Percentiles rank a stretch among this genome's conserved stretches.
These are phyloP conservation scores for Daldinia eschscholtzii DNA, from an alignment of 2,329 filamentous ascomycete genomes.

Conservation along the genomic window DNA sequence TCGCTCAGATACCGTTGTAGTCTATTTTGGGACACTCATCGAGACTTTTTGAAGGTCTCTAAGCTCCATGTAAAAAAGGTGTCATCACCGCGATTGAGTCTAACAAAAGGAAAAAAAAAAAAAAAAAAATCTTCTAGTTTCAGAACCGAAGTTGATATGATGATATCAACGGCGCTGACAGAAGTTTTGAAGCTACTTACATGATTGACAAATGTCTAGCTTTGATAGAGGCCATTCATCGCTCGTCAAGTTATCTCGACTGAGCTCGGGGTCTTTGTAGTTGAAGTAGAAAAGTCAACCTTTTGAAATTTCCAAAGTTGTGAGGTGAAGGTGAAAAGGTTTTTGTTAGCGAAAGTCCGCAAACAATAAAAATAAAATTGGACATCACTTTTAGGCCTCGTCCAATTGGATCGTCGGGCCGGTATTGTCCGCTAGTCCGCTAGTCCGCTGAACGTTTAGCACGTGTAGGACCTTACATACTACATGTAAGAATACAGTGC, in stretches of 20 bases:
- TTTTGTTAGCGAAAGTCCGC: constrained; percentile 24
- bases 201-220: constrained; percentile 4
- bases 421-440: constrained; percentile 20
- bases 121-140: constrained; percentile 6
- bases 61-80: constrained; percentile 64
- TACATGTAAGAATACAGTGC: neutral
- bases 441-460: constrained; percentile 9
- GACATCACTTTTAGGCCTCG: constrained; percentile 3
- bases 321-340: constrained; percentile 20
- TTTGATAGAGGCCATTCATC: constrained; percentile 6
- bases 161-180: constrained; percentile 1
- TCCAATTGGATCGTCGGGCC: constrained; percentile 32
- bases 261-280: constrained; percentile 9
- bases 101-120: no score
- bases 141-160: neutral
- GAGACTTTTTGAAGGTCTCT: constrained; percentile 70
- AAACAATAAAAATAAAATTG: constrained; percentile 21
- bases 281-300: neutral
- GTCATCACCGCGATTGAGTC: constrained; percentile 70
- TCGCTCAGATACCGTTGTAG: constrained; percentile 98
- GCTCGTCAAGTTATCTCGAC: constrained; percentile 9
- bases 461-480: neutral
- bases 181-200: constrained; percentile 31
- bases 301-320: constrained; percentile 9
- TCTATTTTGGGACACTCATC: constrained; percentile 79